phyloP scores from a whole-genome alignment of 1,284 basidiomycete genomes.

The Mycosarcoma mackinlayi region DNA sequence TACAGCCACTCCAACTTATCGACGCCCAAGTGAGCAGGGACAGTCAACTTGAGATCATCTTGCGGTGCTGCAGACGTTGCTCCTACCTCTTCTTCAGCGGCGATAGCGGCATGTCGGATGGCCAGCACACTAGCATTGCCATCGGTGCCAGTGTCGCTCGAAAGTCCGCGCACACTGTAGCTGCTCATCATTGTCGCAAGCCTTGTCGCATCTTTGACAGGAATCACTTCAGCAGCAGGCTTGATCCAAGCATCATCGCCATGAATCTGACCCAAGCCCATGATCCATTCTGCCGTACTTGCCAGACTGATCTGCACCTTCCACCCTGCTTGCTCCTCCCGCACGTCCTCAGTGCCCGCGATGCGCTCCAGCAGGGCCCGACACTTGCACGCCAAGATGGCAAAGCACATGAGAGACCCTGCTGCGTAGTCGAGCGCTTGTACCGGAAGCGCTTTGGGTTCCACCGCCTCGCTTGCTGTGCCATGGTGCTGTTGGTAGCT shows the following conservation, averaged over 20 bases:
- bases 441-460: conserved; percentile 71
- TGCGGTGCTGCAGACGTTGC: neutral
- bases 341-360: neutral
- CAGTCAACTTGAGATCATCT: conserved; percentile 10
- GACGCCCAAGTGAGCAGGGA: conserved; percentile 28
- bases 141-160: neutral
- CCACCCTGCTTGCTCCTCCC: conserved; percentile 13
- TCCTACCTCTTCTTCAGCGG: neutral
- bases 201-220: neutral
- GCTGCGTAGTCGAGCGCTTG: conserved; percentile 77
- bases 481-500: conserved; percentile 70
- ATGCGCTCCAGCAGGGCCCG: conserved; percentile 11
- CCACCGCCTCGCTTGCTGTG: conserved; percentile 66
- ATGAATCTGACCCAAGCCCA: conserved; percentile 20
- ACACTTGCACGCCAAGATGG: conserved; percentile 21
- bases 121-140: conserved; percentile 11
- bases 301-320: conserved; percentile 38
- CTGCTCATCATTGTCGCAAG: conserved; percentile 5
- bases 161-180: conserved; percentile 14
- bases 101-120: conserved; percentile 16
- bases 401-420: conserved; percentile 73
- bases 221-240: conserved; percentile 13
- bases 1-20: conserved; percentile 20
- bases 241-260: conserved; percentile 21
- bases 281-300: conserved; percentile 30